These are phyloP conservation scores for Amanita exitialis DNA, from an alignment of 768 basidiomycete genomes.

Conservation along the genomic window DNA sequence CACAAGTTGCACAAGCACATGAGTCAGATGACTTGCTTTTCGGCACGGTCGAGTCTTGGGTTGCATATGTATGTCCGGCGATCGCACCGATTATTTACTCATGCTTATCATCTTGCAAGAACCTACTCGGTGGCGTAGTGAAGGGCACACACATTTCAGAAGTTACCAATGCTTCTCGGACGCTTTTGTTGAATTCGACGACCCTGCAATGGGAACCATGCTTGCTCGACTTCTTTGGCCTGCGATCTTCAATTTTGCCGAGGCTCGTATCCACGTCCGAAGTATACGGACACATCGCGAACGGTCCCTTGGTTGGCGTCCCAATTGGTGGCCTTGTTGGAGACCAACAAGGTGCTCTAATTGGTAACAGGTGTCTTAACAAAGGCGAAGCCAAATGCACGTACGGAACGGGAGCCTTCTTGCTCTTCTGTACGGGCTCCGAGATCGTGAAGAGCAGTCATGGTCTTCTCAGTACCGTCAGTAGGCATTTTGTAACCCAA, in stretches of 20 bases:
- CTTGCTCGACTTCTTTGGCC: slow-evolving; percentile 79
- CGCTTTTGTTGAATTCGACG: slow-evolving; percentile 78
- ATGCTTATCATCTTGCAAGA: slow-evolving; percentile 29
- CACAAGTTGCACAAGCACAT: slow-evolving; percentile 68
- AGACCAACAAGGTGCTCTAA: slow-evolving; percentile 96
- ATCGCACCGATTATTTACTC: neutral
- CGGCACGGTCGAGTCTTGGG: slow-evolving; percentile 97
- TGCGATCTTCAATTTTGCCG: slow-evolving; percentile 73
- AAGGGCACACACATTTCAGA: slow-evolving; percentile 78
- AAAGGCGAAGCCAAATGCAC: slow-evolving; percentile 96
- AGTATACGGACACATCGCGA: slow-evolving; percentile 73
- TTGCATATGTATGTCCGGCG: slow-evolving; percentile 61
- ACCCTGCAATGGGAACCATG: slow-evolving; percentile 77
- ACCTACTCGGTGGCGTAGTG: slow-evolving; percentile 70
- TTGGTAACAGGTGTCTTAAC: slow-evolving; percentile 92
- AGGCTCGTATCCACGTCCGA: slow-evolving; percentile 86
- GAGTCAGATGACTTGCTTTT: slow-evolving; percentile 75
- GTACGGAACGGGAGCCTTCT: slow-evolving; percentile 94
- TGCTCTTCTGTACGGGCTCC: slow-evolving; percentile 88
- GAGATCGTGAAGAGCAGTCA: slow-evolving; percentile 80
- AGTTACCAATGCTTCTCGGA: slow-evolving; percentile 93
- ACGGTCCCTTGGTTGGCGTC: slow-evolving; percentile 60
- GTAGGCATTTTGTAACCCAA: slow-evolving; percentile 9
- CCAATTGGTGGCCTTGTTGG: slow-evolving; percentile 90
- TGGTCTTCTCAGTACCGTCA: slow-evolving; percentile 82